A percentile compares a stretch with the other conserved stretches of the same genome.
phyloP scores from a whole-genome alignment of 164 flowering plant species.

The Magnolia officinalis region DNA sequence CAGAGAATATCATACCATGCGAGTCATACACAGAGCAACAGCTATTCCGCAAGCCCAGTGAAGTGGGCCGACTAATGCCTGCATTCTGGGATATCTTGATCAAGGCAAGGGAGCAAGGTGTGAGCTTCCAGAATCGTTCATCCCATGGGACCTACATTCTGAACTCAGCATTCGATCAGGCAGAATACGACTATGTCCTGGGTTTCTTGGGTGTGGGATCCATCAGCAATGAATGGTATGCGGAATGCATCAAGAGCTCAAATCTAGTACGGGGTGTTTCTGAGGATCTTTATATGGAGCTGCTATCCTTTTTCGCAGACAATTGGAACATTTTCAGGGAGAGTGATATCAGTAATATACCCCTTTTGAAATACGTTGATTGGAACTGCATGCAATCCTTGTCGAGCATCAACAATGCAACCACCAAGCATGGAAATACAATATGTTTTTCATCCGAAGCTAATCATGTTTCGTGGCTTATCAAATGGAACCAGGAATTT shows the following conservation, averaged over 20 bases:
- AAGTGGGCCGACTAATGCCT: constrained; percentile 21
- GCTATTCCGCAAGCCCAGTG: constrained; percentile 20
- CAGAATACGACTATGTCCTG: constrained; percentile 10
- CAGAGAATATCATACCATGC: constrained; percentile 19
- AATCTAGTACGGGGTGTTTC: constrained; percentile 15
- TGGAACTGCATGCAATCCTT: constrained; percentile 1
- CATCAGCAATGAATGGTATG: constrained; percentile 12
- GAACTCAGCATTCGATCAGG: constrained; percentile 5
- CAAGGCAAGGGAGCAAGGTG: constrained; percentile 26
- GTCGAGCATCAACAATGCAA: background rate
- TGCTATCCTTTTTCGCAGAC: constrained; percentile 24
- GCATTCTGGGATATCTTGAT: constrained; percentile 26
- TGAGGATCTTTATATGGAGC: constrained; percentile 18
- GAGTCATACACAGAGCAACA: constrained; percentile 18
- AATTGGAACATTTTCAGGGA: background rate
- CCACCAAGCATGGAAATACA: background rate
- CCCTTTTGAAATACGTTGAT: constrained; percentile 17
- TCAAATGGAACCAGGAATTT: constrained; percentile 23
- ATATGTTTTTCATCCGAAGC: constrained; percentile 2
- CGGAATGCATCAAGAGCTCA: constrained; percentile 11
- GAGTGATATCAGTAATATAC: constrained; percentile 5
- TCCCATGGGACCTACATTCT: constrained; percentile 20
- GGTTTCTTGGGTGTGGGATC: constrained; percentile 17
- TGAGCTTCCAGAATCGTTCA: constrained; percentile 21
- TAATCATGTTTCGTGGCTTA: constrained; percentile 16